phyloP scores from a whole-genome alignment of 148 eudicot species.

The Spergularia bocconei region DNA sequence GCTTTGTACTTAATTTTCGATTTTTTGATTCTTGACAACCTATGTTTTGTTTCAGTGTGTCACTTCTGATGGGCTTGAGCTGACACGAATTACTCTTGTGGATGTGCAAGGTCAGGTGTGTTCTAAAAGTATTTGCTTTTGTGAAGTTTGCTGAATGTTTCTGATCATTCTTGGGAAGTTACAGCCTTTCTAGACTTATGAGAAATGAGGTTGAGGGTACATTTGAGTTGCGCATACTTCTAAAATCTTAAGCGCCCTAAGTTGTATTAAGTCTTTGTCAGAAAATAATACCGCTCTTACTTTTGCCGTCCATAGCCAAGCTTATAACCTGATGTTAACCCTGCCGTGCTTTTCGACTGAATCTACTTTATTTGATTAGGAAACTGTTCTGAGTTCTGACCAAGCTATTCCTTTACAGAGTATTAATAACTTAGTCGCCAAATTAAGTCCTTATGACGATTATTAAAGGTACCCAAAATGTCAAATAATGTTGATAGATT shows the following conservation, averaged over 20 bases:
- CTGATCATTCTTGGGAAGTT: neutral
- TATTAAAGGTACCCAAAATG: too few relatives aligned
- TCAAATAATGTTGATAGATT: too few relatives aligned
- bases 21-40: neutral
- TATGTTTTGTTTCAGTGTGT: slow-evolving; percentile 49
- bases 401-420: neutral
- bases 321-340: neutral
- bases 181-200: slow-evolving; percentile 2
- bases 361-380: neutral
- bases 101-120: slow-evolving; percentile 83
- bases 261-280: slow-evolving; percentile 1
- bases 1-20: neutral
- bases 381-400: neutral
- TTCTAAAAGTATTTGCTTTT: slow-evolving; percentile 10
- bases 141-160: neutral
- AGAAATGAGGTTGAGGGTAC: neutral
- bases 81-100: slow-evolving; percentile 82
- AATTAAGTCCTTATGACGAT: neutral
- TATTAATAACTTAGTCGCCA: neutral
- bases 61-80: slow-evolving; percentile 85
- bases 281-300: neutral
- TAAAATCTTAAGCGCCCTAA: neutral
- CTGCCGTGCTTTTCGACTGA: neutral
- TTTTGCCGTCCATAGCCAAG: neutral
- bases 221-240: neutral